Evolutionary conservation across 768 basidiomycete species (phyloP).

Genomic region (Leccinellum albellum): DNA sequence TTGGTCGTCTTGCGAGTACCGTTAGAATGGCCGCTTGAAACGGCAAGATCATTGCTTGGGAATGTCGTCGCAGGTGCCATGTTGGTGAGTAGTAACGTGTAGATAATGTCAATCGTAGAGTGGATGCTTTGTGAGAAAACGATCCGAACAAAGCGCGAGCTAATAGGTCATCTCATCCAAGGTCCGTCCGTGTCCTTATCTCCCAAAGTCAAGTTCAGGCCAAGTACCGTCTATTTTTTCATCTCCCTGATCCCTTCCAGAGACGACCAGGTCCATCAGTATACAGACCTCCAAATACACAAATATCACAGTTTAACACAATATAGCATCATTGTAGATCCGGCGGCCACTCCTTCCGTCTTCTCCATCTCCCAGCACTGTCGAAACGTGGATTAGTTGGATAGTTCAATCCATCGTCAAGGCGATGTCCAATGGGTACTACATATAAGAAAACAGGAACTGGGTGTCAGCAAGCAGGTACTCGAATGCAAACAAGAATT

Average conservation of each 20-base stretch:
- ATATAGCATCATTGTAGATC: conserved; percentile 47
- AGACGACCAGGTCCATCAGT: neutral
- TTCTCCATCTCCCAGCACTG: conserved; percentile 59
- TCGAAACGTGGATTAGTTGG: conserved; percentile 74
- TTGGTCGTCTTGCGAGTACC: conserved; percentile 12
- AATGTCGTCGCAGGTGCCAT: conserved; percentile 27
- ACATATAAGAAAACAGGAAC: conserved; percentile 5
- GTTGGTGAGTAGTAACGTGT: neutral
- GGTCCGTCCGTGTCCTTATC: conserved; percentile 18
- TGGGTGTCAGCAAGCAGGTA: neutral
- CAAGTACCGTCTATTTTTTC: neutral
- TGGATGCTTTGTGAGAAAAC: neutral
- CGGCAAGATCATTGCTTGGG: neutral
- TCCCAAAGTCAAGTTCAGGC: neutral
- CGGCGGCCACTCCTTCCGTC: conserved; percentile 67
- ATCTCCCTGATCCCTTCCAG: neutral
- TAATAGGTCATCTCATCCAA: neutral
- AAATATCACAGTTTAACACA: neutral
- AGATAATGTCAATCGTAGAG: neutral
- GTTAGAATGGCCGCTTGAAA: conserved; percentile 14
- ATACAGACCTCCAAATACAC: neutral
- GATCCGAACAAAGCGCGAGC: neutral
- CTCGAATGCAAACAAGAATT: neutral
- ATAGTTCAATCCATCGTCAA: conserved; percentile 59
- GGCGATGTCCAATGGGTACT: conserved; percentile 51